Evolutionary conservation across 108 stramenopile genomes (phyloP).

Genomic region (Parmales sp.): DNA sequence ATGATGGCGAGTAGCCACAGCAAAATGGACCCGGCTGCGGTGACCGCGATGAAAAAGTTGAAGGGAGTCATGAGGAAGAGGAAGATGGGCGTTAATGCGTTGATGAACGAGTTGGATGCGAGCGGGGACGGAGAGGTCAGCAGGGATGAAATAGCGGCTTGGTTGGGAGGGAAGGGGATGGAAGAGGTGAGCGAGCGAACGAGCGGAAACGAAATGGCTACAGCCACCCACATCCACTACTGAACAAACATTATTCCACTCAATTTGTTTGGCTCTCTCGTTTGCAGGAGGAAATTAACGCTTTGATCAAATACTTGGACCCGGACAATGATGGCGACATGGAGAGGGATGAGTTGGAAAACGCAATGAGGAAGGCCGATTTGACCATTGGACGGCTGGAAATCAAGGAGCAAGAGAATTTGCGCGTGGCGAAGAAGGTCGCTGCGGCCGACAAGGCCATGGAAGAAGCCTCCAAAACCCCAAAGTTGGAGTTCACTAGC

Average conservation of each 20-base stretch:
- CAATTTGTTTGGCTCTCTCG: no score
- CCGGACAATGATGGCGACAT: conserved; percentile 10
- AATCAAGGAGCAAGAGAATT: not conserved
- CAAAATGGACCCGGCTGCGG: conserved; percentile 6
- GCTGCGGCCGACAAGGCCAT: not conserved
- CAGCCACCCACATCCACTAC: no score
- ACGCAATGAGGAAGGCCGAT: conserved; percentile 11
- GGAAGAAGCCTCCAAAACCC: conserved; percentile 1
- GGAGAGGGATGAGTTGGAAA: not conserved
- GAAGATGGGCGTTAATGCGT: not conserved
- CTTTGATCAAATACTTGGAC: conserved; percentile 2
- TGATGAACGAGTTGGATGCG: not conserved
- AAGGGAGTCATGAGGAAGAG: conserved; percentile 5
- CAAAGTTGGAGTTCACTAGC: conserved; percentile 1
- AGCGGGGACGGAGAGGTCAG: not conserved
- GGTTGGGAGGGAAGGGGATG: not conserved
- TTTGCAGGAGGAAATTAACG: not conserved
- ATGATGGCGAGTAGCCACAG: not conserved
- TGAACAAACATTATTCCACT: no score
- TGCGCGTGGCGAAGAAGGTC: not conserved
- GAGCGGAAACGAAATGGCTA: no score
- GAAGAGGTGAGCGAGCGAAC: no score
- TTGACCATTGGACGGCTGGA: conserved; percentile 2
- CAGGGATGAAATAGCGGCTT: not conserved
- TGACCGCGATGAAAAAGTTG: conserved; percentile 9